Conservation (phyloP, 225 moss, liverwort and hornwort species). For the Physcomitrium patens region DNA sequence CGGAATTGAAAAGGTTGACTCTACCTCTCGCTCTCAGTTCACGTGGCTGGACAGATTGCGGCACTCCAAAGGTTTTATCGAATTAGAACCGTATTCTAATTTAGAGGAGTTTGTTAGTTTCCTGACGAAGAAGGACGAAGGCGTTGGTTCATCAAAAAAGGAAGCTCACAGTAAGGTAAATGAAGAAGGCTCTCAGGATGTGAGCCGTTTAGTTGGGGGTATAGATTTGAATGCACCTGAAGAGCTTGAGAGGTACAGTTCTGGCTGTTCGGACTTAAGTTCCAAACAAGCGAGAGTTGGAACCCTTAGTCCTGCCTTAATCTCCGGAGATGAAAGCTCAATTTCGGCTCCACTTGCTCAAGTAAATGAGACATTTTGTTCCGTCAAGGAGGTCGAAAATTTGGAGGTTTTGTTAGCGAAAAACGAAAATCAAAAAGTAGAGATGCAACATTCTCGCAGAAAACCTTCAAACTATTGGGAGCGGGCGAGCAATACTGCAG, state of each 20-base stretch:
- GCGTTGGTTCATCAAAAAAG: too few relatives aligned
- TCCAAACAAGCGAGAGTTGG: conserved; percentile 36
- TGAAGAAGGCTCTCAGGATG: conserved; percentile 25
- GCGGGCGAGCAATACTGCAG: conserved; percentile 32
- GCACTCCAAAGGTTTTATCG: conserved; percentile 53
- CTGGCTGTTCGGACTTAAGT: conserved; percentile 42
- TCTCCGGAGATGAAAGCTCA: conserved; percentile 38
- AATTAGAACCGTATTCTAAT: conserved; percentile 47
- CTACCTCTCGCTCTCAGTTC: conserved; percentile 47
- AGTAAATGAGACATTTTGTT: conserved; percentile 26
- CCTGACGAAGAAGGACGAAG: conserved; percentile 36
- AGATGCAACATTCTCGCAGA: conserved; percentile 9
- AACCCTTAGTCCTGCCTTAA: conserved; percentile 30
- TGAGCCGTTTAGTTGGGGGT: conserved; percentile 27
- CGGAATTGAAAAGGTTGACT: conserved; percentile 40
- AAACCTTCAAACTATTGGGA: conserved; percentile 2
- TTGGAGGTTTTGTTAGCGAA: conserved; percentile 19
- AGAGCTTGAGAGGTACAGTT: conserved; percentile 34
- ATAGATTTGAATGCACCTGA: conserved; percentile 14
- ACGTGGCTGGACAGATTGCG: conserved; percentile 62
- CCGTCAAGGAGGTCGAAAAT: not conserved
- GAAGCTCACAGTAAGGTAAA: conserved; percentile 10
- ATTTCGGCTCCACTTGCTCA: not conserved
- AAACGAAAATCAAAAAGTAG: conserved; percentile 28
- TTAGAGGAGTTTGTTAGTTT: conserved; percentile 55